Percentiles rank a stretch among this genome's conserved stretches.
phyloP scores from a whole-genome alignment of 192 early-diverging fungal species.

The Coemansia sp. region DNA sequence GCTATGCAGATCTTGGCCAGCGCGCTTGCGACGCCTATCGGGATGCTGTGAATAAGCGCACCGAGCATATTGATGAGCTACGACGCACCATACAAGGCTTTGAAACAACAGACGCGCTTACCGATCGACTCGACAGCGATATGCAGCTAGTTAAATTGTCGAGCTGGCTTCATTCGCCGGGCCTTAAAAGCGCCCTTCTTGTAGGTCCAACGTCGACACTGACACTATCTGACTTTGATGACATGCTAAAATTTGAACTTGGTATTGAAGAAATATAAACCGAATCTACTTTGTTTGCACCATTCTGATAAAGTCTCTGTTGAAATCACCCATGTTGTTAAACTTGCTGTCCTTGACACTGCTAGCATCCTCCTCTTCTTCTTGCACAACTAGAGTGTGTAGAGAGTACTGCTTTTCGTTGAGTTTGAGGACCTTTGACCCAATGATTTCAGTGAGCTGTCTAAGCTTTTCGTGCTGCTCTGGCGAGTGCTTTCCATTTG shows the following conservation, averaged over 20 bases:
- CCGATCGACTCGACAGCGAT: slow-evolving; percentile 27
- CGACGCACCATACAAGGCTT: slow-evolving; percentile 10
- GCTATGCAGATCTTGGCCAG: slow-evolving; percentile 19
- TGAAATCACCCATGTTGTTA: not conserved
- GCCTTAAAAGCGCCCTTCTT: slow-evolving; percentile 21
- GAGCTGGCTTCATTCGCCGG: slow-evolving; percentile 31
- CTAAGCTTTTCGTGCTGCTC: slow-evolving; percentile 34
- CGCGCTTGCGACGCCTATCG: slow-evolving; percentile 11
- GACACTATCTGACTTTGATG: slow-evolving; percentile 28
- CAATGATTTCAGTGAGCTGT: slow-evolving; percentile 32
- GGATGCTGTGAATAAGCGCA: slow-evolving; percentile 12
- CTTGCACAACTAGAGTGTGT: slow-evolving; percentile 27
- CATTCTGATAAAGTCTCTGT: not conserved
- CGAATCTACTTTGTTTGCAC: not conserved
- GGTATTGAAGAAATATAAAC: slow-evolving; percentile 14
- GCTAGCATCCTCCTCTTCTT: slow-evolving; percentile 20
- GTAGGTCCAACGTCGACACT: slow-evolving; percentile 13
- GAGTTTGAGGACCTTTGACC: slow-evolving; percentile 27
- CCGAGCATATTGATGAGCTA: slow-evolving; percentile 17
- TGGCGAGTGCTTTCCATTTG: slow-evolving; percentile 33
- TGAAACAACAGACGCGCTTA: slow-evolving; percentile 3
- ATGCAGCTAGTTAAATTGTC: slow-evolving; percentile 26
- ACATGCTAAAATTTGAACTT: slow-evolving; percentile 15
- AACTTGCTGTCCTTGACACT: not conserved
- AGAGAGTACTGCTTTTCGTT: slow-evolving; percentile 22